These are phyloP conservation scores for Lecanoromycetidae sp. DNA, from an alignment of 2,329 filamentous ascomycete species.

Conservation along the genomic window DNA sequence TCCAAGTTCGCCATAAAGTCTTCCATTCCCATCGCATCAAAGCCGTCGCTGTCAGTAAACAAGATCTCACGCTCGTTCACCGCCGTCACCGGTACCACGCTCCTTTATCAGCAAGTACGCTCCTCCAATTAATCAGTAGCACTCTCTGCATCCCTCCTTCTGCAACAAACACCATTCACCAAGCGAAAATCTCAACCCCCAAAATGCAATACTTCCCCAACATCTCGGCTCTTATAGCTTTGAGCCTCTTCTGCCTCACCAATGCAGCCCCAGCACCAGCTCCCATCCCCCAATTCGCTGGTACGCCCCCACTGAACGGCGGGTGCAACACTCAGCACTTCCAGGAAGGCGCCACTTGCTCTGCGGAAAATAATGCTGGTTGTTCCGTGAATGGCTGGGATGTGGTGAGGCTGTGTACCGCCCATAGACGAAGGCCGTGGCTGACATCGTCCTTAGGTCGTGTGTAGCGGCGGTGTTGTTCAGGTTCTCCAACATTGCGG, in stretches of 20 bases:
- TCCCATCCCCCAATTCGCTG: neutral
- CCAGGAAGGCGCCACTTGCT: neutral
- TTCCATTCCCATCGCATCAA: no score
- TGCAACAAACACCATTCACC: neutral
- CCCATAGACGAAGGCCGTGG: neutral
- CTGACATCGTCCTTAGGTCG: neutral
- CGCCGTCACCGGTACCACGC: no score
- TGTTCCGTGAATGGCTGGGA: neutral
- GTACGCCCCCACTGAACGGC: neutral
- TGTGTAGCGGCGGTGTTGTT: neutral
- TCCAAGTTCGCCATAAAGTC: no score
- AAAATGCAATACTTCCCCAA: neutral
- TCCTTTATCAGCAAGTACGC: neutral
- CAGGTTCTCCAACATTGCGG: neutral
- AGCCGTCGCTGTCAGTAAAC: no score
- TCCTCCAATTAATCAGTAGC: no score
- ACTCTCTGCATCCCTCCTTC: neutral
- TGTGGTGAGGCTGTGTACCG: neutral
- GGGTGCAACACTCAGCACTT: neutral
- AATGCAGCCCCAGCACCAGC: neutral
- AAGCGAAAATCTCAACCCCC: neutral
- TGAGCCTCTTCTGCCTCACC: neutral
- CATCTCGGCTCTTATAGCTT: neutral
- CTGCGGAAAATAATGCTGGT: neutral
- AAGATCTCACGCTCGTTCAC: no score